Evolutionary conservation across 148 eudicot species (phyloP).

Genomic region (Arctostaphylos glauca): DNA sequence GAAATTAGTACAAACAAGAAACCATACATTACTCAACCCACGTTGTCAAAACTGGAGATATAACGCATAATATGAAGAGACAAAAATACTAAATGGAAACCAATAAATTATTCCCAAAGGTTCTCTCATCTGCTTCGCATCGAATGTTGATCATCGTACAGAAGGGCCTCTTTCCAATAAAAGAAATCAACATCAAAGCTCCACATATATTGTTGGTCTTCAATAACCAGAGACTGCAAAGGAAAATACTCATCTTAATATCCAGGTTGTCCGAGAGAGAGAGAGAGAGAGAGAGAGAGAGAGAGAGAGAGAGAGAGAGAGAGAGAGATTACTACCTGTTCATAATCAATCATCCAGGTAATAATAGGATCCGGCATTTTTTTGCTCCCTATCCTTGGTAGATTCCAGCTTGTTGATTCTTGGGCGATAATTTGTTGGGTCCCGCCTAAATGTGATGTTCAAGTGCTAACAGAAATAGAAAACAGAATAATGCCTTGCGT

Average conservation of each 20-base stretch:
- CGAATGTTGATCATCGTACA: background rate
- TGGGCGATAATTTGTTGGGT: conserved; percentile 86
- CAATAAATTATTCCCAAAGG: background rate
- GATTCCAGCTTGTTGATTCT: conserved; percentile 88
- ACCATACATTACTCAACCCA: background rate
- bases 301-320: background rate
- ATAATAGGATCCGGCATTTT: conserved; percentile 85
- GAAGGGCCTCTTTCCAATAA: background rate
- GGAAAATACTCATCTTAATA: background rate
- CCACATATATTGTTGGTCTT: background rate
- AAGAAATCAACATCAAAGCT: background rate
- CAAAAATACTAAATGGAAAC: background rate
- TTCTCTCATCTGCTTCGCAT: background rate
- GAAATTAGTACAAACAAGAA: background rate
- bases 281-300: background rate
- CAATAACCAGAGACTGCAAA: background rate
- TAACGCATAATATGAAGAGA: background rate
- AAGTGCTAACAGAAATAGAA: conserved; percentile 53
- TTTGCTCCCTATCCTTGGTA: conserved; percentile 96
- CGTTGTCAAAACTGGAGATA: background rate
- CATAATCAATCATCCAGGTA: conserved; percentile 63
- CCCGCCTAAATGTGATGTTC: conserved; percentile 89
- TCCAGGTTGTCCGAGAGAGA: background rate
- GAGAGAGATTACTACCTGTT: conserved; percentile 24
- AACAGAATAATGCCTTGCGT: background rate